phyloP scores from a whole-genome alignment of 208 protist species.

The Leishmania gerbilli region DNA sequence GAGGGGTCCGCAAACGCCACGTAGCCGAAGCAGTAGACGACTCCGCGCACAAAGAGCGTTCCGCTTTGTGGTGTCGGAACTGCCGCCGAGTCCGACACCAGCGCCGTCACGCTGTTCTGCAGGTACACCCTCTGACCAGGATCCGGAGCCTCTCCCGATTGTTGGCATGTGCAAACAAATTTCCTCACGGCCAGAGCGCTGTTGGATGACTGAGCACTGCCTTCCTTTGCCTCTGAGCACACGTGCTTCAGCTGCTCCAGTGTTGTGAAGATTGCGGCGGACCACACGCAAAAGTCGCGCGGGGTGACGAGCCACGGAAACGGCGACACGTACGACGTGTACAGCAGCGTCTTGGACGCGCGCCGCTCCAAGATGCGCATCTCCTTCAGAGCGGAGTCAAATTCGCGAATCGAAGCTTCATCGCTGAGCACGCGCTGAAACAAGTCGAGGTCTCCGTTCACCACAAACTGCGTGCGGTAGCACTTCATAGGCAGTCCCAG shows the following conservation, averaged over 20 bases:
- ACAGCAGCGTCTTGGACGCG: constrained; percentile 23
- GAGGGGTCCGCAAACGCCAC: constrained; percentile 17
- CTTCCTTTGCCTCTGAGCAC: neutral
- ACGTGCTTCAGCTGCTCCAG: constrained; percentile 10
- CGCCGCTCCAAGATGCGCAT: constrained; percentile 24
- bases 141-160: neutral
- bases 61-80: neutral
- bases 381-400: constrained; percentile 32
- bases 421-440: constrained; percentile 19
- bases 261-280: constrained; percentile 17
- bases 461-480: constrained; percentile 33
- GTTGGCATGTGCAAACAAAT: neutral
- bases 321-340: constrained; percentile 46
- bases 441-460: constrained; percentile 22
- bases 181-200: too few species aligned
- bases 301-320: constrained; percentile 37
- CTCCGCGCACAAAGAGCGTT: constrained; percentile 29
- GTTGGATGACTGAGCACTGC: neutral
- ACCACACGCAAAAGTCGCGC: constrained; percentile 46
- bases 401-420: constrained; percentile 13
- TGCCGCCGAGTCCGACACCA: neutral
- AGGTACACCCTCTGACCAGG: constrained; percentile 15
- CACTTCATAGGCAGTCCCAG: constrained; percentile 25
- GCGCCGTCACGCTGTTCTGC: constrained; percentile 31
- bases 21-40: constrained; percentile 49